Conservation (phyloP, 306 rosid genomes). For the Dicorynia guianensis region DNA sequence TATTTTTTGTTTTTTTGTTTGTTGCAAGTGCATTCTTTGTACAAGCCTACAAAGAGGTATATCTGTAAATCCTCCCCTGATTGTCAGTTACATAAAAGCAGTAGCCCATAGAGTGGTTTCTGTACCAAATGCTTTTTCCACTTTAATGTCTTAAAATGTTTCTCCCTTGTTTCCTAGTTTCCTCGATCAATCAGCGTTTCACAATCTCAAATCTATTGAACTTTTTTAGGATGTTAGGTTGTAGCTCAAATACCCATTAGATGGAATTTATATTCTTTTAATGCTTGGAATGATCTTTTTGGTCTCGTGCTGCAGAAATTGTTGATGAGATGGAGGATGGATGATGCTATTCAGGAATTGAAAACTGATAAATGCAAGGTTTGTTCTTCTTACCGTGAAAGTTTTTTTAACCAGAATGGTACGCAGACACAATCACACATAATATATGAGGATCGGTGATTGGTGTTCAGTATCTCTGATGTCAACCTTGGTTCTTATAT, state of each 20-base stretch:
- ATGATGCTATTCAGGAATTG: constrained; percentile 37
- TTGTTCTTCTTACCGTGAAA: constrained; percentile 33
- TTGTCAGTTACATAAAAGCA: background rate
- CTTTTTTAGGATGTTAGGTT: no score
- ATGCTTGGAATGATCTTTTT: background rate
- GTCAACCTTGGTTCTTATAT: constrained; percentile 34
- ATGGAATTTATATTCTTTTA: constrained; percentile 26
- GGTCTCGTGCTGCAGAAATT: constrained; percentile 45
- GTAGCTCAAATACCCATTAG: no score
- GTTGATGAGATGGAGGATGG: constrained; percentile 49
- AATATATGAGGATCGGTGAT: background rate
- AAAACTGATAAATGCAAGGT: constrained; percentile 70
- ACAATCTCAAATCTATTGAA: no score
- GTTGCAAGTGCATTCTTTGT: constrained; percentile 46
- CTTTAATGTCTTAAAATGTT: no score
- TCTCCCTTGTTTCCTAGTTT: no score
- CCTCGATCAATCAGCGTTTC: background rate
- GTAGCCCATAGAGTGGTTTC: background rate
- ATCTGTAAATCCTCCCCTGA: background rate
- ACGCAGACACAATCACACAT: background rate
- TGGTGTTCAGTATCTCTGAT: background rate
- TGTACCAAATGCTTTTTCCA: background rate
- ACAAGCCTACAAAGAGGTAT: constrained; percentile 65
- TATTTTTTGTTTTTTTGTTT: constrained; percentile 53
- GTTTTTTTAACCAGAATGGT: background rate